Evolutionary conservation across 2,329 filamentous ascomycete species (phyloP), one percentile per base, ranked within the genome.

Genomic region (Ambrosiella xylebori): DNA sequence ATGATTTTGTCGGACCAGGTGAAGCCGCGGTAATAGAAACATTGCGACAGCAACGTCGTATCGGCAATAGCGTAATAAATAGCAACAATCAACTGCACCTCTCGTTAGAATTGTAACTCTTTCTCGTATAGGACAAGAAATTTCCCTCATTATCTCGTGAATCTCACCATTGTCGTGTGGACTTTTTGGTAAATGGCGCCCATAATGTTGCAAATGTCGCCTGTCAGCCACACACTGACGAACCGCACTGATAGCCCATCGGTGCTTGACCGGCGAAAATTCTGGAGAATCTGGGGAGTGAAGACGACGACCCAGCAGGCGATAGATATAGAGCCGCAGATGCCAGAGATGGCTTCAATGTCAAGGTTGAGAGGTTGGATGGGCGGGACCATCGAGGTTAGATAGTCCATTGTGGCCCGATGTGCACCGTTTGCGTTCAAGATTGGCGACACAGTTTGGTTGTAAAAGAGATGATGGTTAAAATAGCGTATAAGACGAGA

Each of bases 221-320:
- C 93, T 1, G 84, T 76, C 1, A 96, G 78, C 93, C 93, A 98
- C 65, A 95, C 80, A 61, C 94, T 83, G 66, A 97, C 82, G 73
- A 97, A 98, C 58, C 91, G 84, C 12, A 96, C 79, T 0, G 88
- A 95, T 1, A 97, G 76, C 1, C 89, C 91, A 68, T 96, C 88
- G 59, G 89, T 88, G 45, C 86, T 94, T 63, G 80, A 75, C 58
- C 89, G 81, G 62, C 83, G 84, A 72, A 95, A 96, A 68, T 96
- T 96, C 67, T 95, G 88, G 64, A 95, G 84, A 65, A 98, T 96
- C 65, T 98, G 93, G 1, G 93, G 93, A 0, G 88, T 93, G 73
- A 96, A 98, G 59, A 98, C 93, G 40, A 97, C 88, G 59, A 97
- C 86, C 93, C 93, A 96, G 68, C 90, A 96, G 55, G 90, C 90